phyloP scores from a whole-genome alignment of 208 protist genomes.

The Polymyxa betae region DNA sequence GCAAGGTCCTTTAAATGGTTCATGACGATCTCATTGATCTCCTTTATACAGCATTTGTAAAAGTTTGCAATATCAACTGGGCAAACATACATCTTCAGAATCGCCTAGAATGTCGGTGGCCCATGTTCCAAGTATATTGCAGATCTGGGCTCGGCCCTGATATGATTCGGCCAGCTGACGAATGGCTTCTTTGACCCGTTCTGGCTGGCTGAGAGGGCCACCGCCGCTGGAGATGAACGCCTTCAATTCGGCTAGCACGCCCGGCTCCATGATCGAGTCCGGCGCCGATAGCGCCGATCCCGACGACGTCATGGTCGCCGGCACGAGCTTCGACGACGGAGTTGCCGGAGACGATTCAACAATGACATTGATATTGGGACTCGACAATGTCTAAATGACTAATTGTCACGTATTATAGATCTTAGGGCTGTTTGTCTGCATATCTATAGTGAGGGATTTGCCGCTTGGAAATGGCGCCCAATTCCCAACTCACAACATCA shows the following conservation, averaged over 20 bases:
- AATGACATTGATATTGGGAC: too few species aligned
- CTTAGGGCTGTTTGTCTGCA: too few species aligned
- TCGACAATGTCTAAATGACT: too few species aligned
- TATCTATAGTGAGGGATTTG: too few species aligned
- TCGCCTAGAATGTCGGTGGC: not conserved
- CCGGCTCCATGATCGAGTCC: constrained; percentile 53
- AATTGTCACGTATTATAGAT: too few species aligned
- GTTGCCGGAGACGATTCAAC: too few species aligned
- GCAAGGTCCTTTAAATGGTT: constrained; percentile 27
- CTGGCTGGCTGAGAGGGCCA: not conserved
- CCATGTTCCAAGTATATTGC: constrained; percentile 7
- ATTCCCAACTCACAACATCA: too few species aligned
- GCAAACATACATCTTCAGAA: not conserved
- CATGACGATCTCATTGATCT: constrained; percentile 24
- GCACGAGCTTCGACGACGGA: too few species aligned
- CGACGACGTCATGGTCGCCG: too few species aligned
- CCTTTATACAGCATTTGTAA: not conserved
- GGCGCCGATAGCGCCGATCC: not conserved
- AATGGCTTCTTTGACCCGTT: constrained; percentile 42
- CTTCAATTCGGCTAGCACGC: not conserved
- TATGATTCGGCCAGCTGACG: not conserved
- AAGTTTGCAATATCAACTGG: not conserved
- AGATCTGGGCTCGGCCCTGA: constrained; percentile 19
- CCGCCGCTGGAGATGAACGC: constrained; percentile 19
- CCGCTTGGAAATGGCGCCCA: too few species aligned